Evolutionary conservation across 345 rosid species (phyloP).

Genomic region (Iberis pinnata): DNA sequence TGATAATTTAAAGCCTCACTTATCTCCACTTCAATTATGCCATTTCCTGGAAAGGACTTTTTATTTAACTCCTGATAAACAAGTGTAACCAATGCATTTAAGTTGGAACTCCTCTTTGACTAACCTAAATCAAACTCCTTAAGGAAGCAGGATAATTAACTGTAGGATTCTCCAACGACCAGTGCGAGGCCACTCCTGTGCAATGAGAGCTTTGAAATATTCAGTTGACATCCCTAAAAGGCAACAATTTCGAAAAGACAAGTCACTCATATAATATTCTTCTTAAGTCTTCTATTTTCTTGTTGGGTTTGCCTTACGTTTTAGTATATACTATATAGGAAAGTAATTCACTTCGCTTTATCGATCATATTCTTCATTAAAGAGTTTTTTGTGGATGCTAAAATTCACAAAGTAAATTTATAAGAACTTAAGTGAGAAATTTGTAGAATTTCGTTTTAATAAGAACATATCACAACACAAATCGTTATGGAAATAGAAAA

Average conservation of each 20-base stretch:
- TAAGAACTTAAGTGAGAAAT: too few species aligned
- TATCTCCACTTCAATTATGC: slow-evolving; percentile 44
- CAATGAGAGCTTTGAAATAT: slow-evolving; percentile 19
- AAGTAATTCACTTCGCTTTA: too few species aligned
- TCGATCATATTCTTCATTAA: too few species aligned
- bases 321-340: not conserved
- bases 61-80: not conserved
- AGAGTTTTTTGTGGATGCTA: too few species aligned
- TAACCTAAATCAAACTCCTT: slow-evolving; percentile 60
- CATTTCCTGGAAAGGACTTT: slow-evolving; percentile 45
- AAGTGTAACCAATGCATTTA: slow-evolving; percentile 11
- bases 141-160: slow-evolving; percentile 44
- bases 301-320: not conserved
- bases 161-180: slow-evolving; percentile 43
- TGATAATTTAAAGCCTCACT: slow-evolving; percentile 48
- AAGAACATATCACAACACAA: too few species aligned
- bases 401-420: too few species aligned
- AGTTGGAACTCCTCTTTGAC: slow-evolving; percentile 25
- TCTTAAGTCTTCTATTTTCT: not conserved
- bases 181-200: slow-evolving; percentile 44
- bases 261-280: too few species aligned
- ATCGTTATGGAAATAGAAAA: too few species aligned
- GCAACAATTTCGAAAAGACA: slow-evolving; percentile 12
- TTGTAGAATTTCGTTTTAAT: too few species aligned
- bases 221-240: slow-evolving; percentile 5